These are phyloP conservation scores for Pleurotus pulmonarius DNA, from an alignment of 768 basidiomycete species.

Conservation along the genomic window DNA sequence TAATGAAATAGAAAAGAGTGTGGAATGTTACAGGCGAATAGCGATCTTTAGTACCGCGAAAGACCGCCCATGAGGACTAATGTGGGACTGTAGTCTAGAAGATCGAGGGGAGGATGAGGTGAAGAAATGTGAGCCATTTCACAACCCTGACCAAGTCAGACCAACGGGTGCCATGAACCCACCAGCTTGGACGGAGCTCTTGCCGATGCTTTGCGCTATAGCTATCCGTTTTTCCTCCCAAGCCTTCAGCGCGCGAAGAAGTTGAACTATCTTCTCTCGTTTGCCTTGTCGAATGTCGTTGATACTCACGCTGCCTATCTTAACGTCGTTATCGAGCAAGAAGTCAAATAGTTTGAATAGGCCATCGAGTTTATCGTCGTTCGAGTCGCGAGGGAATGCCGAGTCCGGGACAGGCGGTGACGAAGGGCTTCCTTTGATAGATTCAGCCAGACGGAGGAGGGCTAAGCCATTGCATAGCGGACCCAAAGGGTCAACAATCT, in stretches of 20 bases:
- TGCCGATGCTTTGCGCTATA: constrained; percentile 50
- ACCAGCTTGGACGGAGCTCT: constrained; percentile 30
- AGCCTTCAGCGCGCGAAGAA: constrained; percentile 69
- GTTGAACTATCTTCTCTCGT: constrained; percentile 74
- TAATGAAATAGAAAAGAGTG: not conserved
- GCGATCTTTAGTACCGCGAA: not conserved
- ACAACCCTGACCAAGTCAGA: constrained; percentile 6
- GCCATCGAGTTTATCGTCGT: constrained; percentile 82
- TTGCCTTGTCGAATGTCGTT: constrained; percentile 88
- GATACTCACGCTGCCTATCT: constrained; percentile 89
- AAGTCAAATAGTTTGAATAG: constrained; percentile 90
- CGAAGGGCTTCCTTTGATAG: constrained; percentile 61
- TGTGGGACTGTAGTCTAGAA: constrained; percentile 4
- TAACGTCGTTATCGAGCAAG: constrained; percentile 86
- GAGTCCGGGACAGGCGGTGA: constrained; percentile 75
- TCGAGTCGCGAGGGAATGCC: constrained; percentile 64
- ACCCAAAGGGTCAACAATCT: constrained; percentile 44
- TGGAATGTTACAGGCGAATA: not conserved
- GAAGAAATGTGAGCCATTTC: not conserved
- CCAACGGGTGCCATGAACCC: constrained; percentile 29
- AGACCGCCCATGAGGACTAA: not conserved
- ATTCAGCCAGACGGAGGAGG: constrained; percentile 83
- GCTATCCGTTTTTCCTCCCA: constrained; percentile 78
- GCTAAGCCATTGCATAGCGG: constrained; percentile 65
- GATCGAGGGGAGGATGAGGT: not conserved